These are phyloP conservation scores for Nemania sp. DNA, from an alignment of 2,329 filamentous ascomycete genomes.

Conservation along the genomic window DNA sequence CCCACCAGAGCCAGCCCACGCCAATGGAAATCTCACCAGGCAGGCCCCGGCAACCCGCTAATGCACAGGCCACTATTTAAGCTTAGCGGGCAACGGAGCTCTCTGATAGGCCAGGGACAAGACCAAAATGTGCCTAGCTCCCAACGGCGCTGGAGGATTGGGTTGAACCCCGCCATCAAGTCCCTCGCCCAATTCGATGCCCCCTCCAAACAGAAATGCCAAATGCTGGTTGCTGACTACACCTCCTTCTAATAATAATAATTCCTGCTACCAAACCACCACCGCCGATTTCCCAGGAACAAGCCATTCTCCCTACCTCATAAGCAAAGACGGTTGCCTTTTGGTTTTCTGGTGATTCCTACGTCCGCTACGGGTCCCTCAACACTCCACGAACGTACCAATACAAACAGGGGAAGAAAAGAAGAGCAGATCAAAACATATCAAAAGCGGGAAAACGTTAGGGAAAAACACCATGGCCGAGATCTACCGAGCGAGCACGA, in stretches of 20 bases:
- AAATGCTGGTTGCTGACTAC: slow-evolving; percentile 27
- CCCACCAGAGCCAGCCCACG: slow-evolving; percentile 5
- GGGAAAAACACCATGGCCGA: slow-evolving; percentile 47
- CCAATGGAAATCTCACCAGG: not conserved
- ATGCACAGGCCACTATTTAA: slow-evolving; percentile 7
- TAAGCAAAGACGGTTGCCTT: not conserved
- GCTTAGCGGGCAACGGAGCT: slow-evolving; percentile 1
- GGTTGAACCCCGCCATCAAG: slow-evolving; percentile 25
- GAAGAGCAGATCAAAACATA: not conserved
- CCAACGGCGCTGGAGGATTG: slow-evolving; percentile 10
- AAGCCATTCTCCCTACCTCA: not conserved
- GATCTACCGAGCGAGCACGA: slow-evolving; percentile 91
- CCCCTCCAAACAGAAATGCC: slow-evolving; percentile 11
- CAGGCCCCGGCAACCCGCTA: slow-evolving; percentile 4
- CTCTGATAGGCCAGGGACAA: slow-evolving; percentile 12
- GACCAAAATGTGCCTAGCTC: slow-evolving; percentile 10
- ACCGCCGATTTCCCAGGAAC: not conserved
- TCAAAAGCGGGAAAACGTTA: not conserved
- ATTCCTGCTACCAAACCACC: not conserved
- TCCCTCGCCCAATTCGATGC: slow-evolving; percentile 9
- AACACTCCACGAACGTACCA: no score
- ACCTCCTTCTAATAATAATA: slow-evolving; percentile 17
- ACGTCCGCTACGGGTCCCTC: no score
- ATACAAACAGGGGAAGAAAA: not conserved
- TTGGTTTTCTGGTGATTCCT: no score